These are phyloP conservation scores for Cladosporium sp. DNA, from an alignment of 2,329 filamentous ascomycete species.

Conservation along the genomic window DNA sequence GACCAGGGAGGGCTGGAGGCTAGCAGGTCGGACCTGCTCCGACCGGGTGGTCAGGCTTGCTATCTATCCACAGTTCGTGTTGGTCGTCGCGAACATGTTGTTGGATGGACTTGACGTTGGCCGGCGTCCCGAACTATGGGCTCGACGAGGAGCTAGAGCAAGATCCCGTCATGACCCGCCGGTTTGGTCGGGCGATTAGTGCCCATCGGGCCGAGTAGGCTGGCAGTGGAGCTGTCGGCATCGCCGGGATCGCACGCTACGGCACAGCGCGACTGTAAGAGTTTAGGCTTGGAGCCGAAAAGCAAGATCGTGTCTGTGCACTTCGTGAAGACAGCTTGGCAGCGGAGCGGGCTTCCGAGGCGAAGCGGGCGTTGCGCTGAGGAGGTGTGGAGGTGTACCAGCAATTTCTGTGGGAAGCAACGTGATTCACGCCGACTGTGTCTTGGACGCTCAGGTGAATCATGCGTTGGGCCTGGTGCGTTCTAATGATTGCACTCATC, in stretches of 20 bases:
- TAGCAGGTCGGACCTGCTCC: too few species aligned
- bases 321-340: slow-evolving; percentile 9
- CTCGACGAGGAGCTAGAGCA: background rate
- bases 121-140: background rate
- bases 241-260: background rate
- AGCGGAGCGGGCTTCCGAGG: background rate
- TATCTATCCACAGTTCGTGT: too few species aligned
- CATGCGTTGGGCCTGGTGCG: background rate
- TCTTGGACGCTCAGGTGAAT: background rate
- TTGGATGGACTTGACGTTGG: slow-evolving; percentile 1
- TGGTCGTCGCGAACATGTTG: background rate
- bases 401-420: background rate
- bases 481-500: background rate
- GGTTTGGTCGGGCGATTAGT: background rate
- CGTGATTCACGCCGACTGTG: too few species aligned
- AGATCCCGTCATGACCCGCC: slow-evolving; percentile 1
- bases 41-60: too few species aligned
- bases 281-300: background rate
- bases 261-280: background rate
- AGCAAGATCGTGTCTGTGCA: background rate
- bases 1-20: background rate
- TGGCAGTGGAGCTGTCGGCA: background rate
- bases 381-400: background rate
- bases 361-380: background rate
- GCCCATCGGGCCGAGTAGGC: background rate